Percentiles rank a stretch among this genome's conserved stretches.
These are phyloP conservation scores for Lachnellula arida DNA, from an alignment of 2,329 filamentous ascomycete genomes.

Conservation along the genomic window DNA sequence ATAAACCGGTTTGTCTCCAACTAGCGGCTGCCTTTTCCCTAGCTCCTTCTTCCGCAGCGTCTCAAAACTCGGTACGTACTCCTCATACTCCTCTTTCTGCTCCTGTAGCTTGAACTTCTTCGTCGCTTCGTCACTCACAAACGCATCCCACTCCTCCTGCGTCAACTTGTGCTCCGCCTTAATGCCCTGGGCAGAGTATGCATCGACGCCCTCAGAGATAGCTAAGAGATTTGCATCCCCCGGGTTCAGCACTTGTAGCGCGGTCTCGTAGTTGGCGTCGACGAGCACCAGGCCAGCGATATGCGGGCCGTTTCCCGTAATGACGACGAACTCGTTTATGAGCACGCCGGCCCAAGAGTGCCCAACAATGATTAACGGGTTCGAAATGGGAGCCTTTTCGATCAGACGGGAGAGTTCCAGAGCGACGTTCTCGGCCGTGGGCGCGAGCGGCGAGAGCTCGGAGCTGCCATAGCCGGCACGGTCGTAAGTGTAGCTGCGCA, in stretches of 20 bases:
- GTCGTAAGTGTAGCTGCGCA: slow-evolving; percentile 18
- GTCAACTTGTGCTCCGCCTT: slow-evolving; percentile 12
- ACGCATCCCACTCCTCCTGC: slow-evolving; percentile 12
- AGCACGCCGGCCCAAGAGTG: slow-evolving; percentile 20
- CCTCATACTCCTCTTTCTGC: slow-evolving; percentile 9
- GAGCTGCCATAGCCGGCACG: slow-evolving; percentile 14
- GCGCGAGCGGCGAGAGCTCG: slow-evolving; percentile 10
- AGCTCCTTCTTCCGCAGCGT: slow-evolving; percentile 29
- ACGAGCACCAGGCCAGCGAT: slow-evolving; percentile 21
- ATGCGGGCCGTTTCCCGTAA: background rate
- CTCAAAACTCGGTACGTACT: slow-evolving; percentile 24
- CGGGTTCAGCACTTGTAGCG: slow-evolving; percentile 13
- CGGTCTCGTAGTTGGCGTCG: slow-evolving; percentile 19
- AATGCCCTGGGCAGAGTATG: background rate
- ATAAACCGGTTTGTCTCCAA: slow-evolving; percentile 23
- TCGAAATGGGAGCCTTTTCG: slow-evolving; percentile 4
- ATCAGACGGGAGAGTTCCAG: slow-evolving; percentile 16
- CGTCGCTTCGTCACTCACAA: slow-evolving; percentile 9
- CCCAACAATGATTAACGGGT: slow-evolving; percentile 15
- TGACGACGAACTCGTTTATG: slow-evolving; percentile 12
- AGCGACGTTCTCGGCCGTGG: slow-evolving; percentile 18
- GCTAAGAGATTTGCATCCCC: slow-evolving; percentile 2
- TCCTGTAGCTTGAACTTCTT: slow-evolving; percentile 11
- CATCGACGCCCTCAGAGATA: slow-evolving; percentile 3
- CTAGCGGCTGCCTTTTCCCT: slow-evolving; percentile 24